phyloP scores from a whole-genome alignment of 2,329 filamentous ascomycete genomes.

The Trichoderma semiorbis region DNA sequence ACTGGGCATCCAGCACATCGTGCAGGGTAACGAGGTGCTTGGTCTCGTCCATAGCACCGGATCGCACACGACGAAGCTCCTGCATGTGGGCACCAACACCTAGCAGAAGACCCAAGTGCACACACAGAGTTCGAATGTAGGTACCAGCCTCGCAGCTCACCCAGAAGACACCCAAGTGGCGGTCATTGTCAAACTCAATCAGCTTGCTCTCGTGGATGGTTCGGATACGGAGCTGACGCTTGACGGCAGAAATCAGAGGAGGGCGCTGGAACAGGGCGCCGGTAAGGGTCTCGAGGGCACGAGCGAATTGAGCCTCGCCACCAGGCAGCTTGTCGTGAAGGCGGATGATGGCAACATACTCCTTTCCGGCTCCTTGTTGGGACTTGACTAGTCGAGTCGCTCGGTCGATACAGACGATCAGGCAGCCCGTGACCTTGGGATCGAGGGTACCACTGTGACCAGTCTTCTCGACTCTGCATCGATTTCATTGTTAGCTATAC shows the following conservation, averaged over 20 bases:
- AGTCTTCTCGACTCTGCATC: conserved; percentile 69
- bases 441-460: conserved; percentile 98
- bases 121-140: conserved; percentile 97
- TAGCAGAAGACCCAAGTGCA: conserved; percentile 74
- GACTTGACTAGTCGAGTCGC: conserved; percentile 97
- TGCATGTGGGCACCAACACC: conserved; percentile 97
- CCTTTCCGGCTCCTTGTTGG: conserved; percentile 97
- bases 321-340: conserved; percentile 94
- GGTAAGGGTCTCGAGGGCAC: conserved; percentile 91
- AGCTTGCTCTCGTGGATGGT: conserved; percentile 98
- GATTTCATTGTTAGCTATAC: not conserved
- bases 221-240: conserved; percentile 96
- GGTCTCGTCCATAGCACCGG: conserved; percentile 91
- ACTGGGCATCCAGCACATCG: conserved; percentile 84
- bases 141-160: conserved; percentile 97
- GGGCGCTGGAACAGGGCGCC: conserved; percentile 90
- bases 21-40: conserved; percentile 89
- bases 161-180: conserved; percentile 97
- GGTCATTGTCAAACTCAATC: conserved; percentile 96
- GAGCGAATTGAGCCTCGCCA: conserved; percentile 86
- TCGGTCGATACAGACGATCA: conserved; percentile 94
- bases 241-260: conserved; percentile 95
- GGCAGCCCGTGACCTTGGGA: conserved; percentile 93
- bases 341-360: conserved; percentile 94
- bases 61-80: conserved; percentile 89